Evolutionary conservation across 495 filamentous ascomycete species (phyloP).

Genomic region (Tuber brumale): DNA sequence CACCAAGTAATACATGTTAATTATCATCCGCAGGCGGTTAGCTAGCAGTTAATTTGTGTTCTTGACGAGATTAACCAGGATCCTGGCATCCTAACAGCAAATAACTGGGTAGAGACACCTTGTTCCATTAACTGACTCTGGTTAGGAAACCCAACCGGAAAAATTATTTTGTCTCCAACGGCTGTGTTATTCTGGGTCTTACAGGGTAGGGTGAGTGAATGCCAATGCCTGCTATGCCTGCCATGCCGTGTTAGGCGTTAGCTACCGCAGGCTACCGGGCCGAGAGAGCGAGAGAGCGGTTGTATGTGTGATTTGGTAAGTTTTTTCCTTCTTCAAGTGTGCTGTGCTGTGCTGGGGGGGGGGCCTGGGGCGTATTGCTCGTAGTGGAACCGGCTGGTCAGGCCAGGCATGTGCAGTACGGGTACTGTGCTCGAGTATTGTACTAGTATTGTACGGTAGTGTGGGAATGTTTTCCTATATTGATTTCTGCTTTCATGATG

Average conservation of each 20-base stretch:
- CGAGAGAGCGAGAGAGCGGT: neutral
- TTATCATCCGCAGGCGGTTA: too few relatives aligned
- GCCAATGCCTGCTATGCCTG: constrained; percentile 4
- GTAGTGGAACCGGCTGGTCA: neutral
- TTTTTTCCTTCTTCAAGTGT: neutral
- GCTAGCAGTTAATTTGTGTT: too few relatives aligned
- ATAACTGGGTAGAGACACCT: too few relatives aligned
- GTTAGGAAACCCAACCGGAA: neutral
- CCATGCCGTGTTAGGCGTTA: neutral
- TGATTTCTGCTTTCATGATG: neutral
- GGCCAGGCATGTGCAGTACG: too few relatives aligned
- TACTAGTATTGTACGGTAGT: too few relatives aligned
- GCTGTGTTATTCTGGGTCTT: neutral
- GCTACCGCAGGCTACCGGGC: neutral
- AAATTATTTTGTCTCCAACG: neutral
- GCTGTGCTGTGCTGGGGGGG: neutral
- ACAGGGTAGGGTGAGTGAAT: neutral
- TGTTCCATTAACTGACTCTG: too few relatives aligned
- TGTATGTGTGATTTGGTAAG: neutral
- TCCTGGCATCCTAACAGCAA: too few relatives aligned
- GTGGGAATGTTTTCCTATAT: neutral
- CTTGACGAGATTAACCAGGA: too few relatives aligned
- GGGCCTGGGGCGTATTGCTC: neutral
- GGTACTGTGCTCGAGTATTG: too few relatives aligned
- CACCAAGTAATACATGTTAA: too few relatives aligned